Evolutionary conservation across 306 rosid genomes (phyloP).

Genomic region (Glycine latifolia): DNA sequence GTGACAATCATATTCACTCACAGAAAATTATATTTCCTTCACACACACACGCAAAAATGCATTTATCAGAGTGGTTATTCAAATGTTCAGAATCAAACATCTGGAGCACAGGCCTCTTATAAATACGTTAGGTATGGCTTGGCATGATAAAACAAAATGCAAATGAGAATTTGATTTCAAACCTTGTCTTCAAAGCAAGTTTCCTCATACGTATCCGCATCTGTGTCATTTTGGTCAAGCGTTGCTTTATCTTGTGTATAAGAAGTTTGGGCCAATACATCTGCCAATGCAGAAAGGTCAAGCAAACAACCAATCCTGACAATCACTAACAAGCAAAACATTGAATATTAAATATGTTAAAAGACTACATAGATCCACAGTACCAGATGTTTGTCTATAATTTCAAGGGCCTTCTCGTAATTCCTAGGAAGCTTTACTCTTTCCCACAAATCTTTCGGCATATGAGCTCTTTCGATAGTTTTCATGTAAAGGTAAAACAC

Average conservation of each 20-base stretch:
- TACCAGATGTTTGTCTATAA: conserved; percentile 91
- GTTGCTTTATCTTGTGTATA: conserved; percentile 88
- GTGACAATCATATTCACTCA: neutral
- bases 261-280: conserved; percentile 96
- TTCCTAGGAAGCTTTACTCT: conserved; percentile 92
- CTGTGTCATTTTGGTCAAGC: conserved; percentile 94
- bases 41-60: neutral
- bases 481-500: conserved; percentile 95
- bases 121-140: conserved; percentile 19
- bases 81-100: conserved; percentile 28
- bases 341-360: neutral
- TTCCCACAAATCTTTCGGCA: conserved; percentile 92
- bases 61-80: neutral
- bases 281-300: conserved; percentile 53
- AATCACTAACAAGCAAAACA: conserved; percentile 27
- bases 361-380: conserved; percentile 8
- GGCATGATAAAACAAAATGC: conserved; percentile 13
- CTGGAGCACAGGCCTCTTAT: neutral
- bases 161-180: conserved; percentile 30
- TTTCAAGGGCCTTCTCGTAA: conserved; percentile 86
- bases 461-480: conserved; percentile 95
- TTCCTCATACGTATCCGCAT: conserved; percentile 95
- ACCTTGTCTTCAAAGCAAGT: conserved; percentile 92
- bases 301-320: conserved; percentile 31
- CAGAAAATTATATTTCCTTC: neutral